phyloP scores from a whole-genome alignment of 768 basidiomycete species.

The Galerina sulciceps region DNA sequence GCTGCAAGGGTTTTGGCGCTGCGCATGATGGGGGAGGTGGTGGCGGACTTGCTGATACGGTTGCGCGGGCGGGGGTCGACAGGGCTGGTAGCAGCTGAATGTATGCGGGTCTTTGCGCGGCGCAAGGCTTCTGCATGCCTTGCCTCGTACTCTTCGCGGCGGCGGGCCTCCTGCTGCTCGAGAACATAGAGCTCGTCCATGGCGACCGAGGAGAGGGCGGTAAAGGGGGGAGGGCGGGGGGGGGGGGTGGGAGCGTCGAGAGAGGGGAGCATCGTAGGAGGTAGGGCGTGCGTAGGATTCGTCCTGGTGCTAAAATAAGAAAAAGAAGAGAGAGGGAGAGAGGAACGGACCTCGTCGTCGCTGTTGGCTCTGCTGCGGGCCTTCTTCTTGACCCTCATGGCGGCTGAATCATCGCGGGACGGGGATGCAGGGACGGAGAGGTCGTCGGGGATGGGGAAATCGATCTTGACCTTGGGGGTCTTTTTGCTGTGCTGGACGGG shows the following conservation, averaged over 20 bases:
- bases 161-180: conserved; percentile 82
- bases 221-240: conserved; percentile 53
- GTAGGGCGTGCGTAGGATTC: conserved; percentile 66
- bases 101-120: conserved; percentile 69
- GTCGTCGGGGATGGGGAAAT: conserved; percentile 23
- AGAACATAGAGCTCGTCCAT: conserved; percentile 91
- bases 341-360: conserved; percentile 76
- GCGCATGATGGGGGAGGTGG: conserved; percentile 64
- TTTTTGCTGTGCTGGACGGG: conserved; percentile 21
- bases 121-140: conserved; percentile 68
- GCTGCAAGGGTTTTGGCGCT: conserved; percentile 28
- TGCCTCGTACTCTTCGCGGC: conserved; percentile 87
- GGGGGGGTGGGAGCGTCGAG: conserved; percentile 31
- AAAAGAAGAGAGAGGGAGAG: conserved; percentile 12
- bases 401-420: conserved; percentile 14
- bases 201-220: conserved; percentile 74
- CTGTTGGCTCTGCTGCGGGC: conserved; percentile 78
- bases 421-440: background rate
- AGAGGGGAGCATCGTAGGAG: conserved; percentile 46
- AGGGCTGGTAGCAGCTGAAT: conserved; percentile 9
- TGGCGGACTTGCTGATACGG: conserved; percentile 62
- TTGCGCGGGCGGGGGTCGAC: conserved; percentile 25
- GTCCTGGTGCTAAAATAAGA: conserved; percentile 34
- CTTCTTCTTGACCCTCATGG: conserved; percentile 68
- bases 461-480: conserved; percentile 22